These are phyloP conservation scores for Hansfordia pulvinata DNA, from an alignment of 2,329 filamentous ascomycete species.

Conservation along the genomic window DNA sequence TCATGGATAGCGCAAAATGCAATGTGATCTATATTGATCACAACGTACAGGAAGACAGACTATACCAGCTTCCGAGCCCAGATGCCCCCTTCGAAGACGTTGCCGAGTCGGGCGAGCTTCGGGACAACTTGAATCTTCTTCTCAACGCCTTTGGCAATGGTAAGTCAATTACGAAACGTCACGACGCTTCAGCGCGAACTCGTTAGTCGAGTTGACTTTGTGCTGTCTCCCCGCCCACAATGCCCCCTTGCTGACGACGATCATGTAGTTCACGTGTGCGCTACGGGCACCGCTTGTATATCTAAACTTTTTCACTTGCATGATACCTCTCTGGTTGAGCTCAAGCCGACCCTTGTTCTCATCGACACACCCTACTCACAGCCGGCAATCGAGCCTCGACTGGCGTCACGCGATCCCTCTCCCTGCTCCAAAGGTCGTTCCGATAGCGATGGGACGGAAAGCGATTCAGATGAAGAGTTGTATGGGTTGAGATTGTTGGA, in stretches of 20 bases:
- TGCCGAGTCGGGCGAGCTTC: constrained; percentile 22
- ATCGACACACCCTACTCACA: constrained; percentile 41
- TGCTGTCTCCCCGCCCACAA: constrained; percentile 1
- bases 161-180: constrained; percentile 16
- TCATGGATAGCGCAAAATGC: constrained; percentile 43
- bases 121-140: constrained; percentile 32
- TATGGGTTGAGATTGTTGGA: constrained; percentile 42
- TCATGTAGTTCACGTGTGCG: constrained; percentile 36
- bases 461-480: constrained; percentile 30
- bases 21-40: constrained; percentile 49
- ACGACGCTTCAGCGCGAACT: constrained; percentile 5
- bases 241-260: constrained; percentile 1
- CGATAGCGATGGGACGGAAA: constrained; percentile 22
- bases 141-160: constrained; percentile 41
- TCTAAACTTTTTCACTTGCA: constrained; percentile 38
- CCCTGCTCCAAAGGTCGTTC: constrained; percentile 25
- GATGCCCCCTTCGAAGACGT: too few relatives aligned
- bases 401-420: constrained; percentile 27
- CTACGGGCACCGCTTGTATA: constrained; percentile 37
- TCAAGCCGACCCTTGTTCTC: constrained; percentile 42
- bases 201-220: background rate
- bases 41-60: constrained; percentile 31
- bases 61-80: too few relatives aligned
- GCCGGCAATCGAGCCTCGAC: too few relatives aligned
- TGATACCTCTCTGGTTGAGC: constrained; percentile 34